Base-by-base conservation (phyloP, 495 filamentous ascomycete genomes). In the Neurospora sp. region DNA sequence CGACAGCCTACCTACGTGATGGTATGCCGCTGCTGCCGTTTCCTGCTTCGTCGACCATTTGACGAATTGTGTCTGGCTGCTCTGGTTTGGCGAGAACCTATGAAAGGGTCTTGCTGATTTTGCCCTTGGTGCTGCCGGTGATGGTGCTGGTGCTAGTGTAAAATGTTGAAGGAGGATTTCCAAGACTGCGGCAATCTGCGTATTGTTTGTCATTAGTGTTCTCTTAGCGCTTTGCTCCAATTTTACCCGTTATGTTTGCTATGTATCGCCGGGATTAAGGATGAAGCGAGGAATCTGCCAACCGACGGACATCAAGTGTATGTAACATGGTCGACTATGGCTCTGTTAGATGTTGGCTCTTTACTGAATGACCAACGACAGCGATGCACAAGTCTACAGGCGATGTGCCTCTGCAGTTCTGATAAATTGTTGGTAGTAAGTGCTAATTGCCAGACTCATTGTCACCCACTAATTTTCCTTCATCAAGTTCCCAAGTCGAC, bases 1-100 rank as follows among this genome's bases (percentile, higher is more conserved):
- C 75, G 42, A 69, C 70, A 70, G 38, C 69, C 70, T 38, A 65
- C 70, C 69, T 40, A 53, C 69, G 68, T 68, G 39, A 61, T 35
- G 22, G 53, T 35, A 35, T 14, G 10, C 6, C 53, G 3, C 12
- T 1, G 27, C 27, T 31, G 27, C 27, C 6, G 12, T 35, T 61
- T 16, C 27, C 20, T 35, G 22, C 35, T 35, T 35, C 35, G 35
- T 35, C 35, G 35, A 35, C 35, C 35, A 35, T 35, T 35, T 35
- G 4, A 35, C 35, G 4, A 35, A 35, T 35, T 35, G 20, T 53
- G 45, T 27, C 20, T 27, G 45, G 10, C 9, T 31, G 27, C 27
- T 31, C 27, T 31, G 27, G 27, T 31, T 31, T 31, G 27, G 27
- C 27, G 27, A 31, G 10, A 53, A 14, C 20, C 20, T 22, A 22